Percentiles rank a stretch among this genome's conserved stretches.
These are phyloP conservation scores for Amanita polypyramis DNA, from an alignment of 768 basidiomycete genomes.

Conservation along the genomic window DNA sequence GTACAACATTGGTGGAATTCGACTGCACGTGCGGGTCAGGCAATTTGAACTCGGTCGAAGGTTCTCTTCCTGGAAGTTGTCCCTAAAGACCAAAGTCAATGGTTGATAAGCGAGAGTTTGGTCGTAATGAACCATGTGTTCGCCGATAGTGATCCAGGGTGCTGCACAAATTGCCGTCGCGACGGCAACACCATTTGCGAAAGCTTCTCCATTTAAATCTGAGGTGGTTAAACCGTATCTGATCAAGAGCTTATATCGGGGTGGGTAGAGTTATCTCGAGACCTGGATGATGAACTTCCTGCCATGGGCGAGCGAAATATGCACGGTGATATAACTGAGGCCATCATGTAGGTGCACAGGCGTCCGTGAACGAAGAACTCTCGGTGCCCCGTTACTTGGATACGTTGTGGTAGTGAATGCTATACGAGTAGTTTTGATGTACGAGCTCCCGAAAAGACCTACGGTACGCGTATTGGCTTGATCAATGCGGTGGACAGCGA, in stretches of 20 bases:
- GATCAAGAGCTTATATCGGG: slow-evolving; percentile 28
- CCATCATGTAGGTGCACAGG: neutral
- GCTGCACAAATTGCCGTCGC: slow-evolving; percentile 30
- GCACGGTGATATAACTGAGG: slow-evolving; percentile 1
- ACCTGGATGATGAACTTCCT: slow-evolving; percentile 8
- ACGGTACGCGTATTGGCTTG: too few relatives aligned
- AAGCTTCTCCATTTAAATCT: slow-evolving; percentile 31
- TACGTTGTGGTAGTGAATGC: too few relatives aligned
- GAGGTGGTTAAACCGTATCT: slow-evolving; percentile 30
- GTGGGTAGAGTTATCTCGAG: slow-evolving; percentile 12
- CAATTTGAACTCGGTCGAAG: slow-evolving; percentile 32
- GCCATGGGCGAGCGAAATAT: neutral
- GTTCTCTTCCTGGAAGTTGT: slow-evolving; percentile 37
- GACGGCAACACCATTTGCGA: slow-evolving; percentile 23
- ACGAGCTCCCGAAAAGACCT: too few relatives aligned
- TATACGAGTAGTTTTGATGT: too few relatives aligned
- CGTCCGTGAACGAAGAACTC: neutral
- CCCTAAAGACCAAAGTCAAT: slow-evolving; percentile 25
- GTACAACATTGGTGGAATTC: slow-evolving; percentile 23
- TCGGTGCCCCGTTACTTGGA: too few relatives aligned
- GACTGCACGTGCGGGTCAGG: slow-evolving; percentile 28
- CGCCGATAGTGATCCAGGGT: slow-evolving; percentile 21
- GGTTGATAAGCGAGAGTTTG: slow-evolving; percentile 24
- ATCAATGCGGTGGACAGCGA: too few relatives aligned
- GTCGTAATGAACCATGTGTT: slow-evolving; percentile 37